These are phyloP conservation scores for Orbilia blumenaviensis DNA, from an alignment of 2,329 filamentous ascomycete species.

Conservation along the genomic window DNA sequence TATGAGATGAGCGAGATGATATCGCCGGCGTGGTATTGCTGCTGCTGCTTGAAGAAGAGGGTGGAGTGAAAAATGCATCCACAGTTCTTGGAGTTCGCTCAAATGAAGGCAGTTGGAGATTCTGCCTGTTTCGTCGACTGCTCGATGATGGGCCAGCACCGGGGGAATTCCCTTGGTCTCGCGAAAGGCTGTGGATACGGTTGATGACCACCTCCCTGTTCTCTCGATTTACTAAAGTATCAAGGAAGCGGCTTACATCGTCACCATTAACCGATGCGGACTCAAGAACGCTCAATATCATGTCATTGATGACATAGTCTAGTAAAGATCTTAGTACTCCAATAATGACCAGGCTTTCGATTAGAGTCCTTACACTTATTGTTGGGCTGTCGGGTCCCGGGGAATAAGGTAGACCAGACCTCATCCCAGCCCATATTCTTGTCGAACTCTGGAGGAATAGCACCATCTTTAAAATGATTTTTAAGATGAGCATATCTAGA, in stretches of 20 bases:
- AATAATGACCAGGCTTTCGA: background rate
- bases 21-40: constrained; percentile 19
- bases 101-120: constrained; percentile 10
- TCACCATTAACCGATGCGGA: constrained; percentile 23
- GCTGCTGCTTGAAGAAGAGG: constrained; percentile 18
- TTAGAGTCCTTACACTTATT: constrained; percentile 33
- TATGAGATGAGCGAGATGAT: background rate
- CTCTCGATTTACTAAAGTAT: constrained; percentile 12
- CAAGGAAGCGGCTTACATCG: constrained; percentile 42
- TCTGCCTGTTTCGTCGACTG: constrained; percentile 8
- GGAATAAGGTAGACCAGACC: constrained; percentile 44
- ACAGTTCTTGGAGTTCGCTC: constrained; percentile 16
- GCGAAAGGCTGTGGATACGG: constrained; percentile 25
- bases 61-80: background rate
- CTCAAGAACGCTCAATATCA: constrained; percentile 45
- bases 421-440: constrained; percentile 53
- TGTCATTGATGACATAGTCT: constrained; percentile 50
- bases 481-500: constrained; percentile 45
- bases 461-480: constrained; percentile 26
- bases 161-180: constrained; percentile 16
- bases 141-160: background rate
- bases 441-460: constrained; percentile 30
- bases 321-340: background rate
- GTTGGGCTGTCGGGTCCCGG: constrained; percentile 20
- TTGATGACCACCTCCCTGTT: constrained; percentile 17